Evolutionary conservation across 495 filamentous ascomycete genomes (phyloP).

Genomic region (Apodospora peruviana): DNA sequence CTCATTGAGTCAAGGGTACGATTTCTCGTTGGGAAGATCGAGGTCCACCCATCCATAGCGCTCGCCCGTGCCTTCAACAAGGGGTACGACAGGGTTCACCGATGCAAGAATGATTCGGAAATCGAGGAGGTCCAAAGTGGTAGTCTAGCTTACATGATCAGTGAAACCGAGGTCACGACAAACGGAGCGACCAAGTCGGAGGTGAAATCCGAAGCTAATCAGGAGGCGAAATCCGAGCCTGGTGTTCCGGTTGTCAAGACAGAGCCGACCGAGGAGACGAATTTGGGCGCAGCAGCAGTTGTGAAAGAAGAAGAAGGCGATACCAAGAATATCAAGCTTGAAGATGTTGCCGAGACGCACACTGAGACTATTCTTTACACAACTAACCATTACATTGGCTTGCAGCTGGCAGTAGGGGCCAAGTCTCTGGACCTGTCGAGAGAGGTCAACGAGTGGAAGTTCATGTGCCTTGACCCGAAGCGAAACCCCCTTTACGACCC

Average conservation of each 20-base stretch:
- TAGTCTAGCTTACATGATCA: conserved; percentile 60
- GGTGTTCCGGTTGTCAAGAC: conserved; percentile 7
- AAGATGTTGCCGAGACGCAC: conserved; percentile 18
- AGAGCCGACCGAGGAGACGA: conserved; percentile 18
- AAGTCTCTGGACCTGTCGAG: conserved; percentile 63
- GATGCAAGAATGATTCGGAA: conserved; percentile 65
- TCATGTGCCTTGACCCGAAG: conserved; percentile 56
- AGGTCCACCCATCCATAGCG: conserved; percentile 65
- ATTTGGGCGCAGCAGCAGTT: not conserved
- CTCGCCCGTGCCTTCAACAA: conserved; percentile 91
- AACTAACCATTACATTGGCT: conserved; percentile 30
- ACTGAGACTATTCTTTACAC: conserved; percentile 20
- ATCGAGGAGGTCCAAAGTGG: conserved; percentile 63
- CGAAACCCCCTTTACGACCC: conserved; percentile 61
- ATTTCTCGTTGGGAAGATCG: conserved; percentile 72
- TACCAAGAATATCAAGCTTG: conserved; percentile 15
- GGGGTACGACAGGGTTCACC: conserved; percentile 76
- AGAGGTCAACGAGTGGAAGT: conserved; percentile 70
- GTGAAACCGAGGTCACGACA: conserved; percentile 53
- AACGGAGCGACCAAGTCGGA: conserved; percentile 24
- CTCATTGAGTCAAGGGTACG: conserved; percentile 90
- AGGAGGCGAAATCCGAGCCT: conserved; percentile 23
- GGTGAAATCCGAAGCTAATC: conserved; percentile 37
- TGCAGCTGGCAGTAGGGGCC: conserved; percentile 36
- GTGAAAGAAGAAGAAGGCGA: conserved; percentile 17